Base-by-base conservation (phyloP, 139 green algal genomes). In the Chlamydomonas sp. region DNA sequence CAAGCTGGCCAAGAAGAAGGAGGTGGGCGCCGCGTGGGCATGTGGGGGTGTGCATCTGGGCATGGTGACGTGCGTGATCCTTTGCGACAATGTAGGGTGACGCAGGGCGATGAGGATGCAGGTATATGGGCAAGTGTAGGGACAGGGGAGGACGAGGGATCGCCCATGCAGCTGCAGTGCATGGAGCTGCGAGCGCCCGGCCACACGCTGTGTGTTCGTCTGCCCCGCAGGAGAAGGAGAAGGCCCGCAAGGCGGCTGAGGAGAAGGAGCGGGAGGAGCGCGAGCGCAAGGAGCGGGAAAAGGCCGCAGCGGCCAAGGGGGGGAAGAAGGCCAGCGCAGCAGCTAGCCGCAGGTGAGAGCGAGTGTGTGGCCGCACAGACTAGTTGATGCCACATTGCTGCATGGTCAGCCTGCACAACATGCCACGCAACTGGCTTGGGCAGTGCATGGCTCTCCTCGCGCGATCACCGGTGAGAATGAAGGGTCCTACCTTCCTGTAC, bases 1-100 rank as follows among this genome's bases (percentile, higher is more conserved):
- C 89, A 96, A 97, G 91, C 84, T 93, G 71, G 89, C 88, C 49
- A 95, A 93, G 92, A 89, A 88, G 84, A 89, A 91, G 78, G 92
- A 95, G 91, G 90, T 94, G 78, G 49, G 90, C 31, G 31, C 31
- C 31, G 31, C 31, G 76, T 84, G 14, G 4, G 59, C 60, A 7
- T 31, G 10, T 77, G 80, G 80, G 14, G 7, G 6, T 31, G 79
- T 18, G 67, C 3, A 31, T 66, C 77, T 84, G 74, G 80, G 76
- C 31, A 49, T 49, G 31, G 31, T 49, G 31, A 49, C 31, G 31
- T 49, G 31, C 31, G 31, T 49, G 31, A 49, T 49, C 31, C 31
- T 49, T 49, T 49, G 31, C 31, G 31, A 49, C 31, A 49, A 49
- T 49, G 31, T 49, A 49, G 31, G 31, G 31, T 49, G 31, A 49